A percentile compares a stretch with the other conserved stretches of the same genome.
Conservation (phyloP, 2,329 filamentous ascomycete genomes). For the Exserohilum rostratum region DNA sequence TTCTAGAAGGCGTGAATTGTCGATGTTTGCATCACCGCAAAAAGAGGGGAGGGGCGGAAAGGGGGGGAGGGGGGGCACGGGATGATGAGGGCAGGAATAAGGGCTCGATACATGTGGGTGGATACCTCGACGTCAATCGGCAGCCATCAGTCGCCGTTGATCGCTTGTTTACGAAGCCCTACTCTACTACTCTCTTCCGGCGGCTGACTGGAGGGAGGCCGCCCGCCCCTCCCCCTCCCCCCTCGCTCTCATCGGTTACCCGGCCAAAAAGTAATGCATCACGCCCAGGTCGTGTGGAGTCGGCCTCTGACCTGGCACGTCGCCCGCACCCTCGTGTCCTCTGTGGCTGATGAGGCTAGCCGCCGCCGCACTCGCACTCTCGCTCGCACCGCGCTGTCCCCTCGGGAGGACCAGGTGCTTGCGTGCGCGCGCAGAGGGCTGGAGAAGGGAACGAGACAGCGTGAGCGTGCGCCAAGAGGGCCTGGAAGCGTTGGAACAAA, state of each 20-base stretch:
- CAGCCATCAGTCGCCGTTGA: slow-evolving; percentile 29
- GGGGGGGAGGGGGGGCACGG: slow-evolving; percentile 7
- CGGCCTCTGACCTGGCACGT: slow-evolving; percentile 19
- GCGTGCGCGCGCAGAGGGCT: slow-evolving; percentile 9
- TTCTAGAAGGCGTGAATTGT: slow-evolving; percentile 20
- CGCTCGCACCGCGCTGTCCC: slow-evolving; percentile 27
- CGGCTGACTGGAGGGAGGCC: slow-evolving; percentile 14
- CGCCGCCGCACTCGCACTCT: slow-evolving; percentile 8
- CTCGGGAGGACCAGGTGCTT: slow-evolving; percentile 13
- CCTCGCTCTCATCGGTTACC: slow-evolving; percentile 4
- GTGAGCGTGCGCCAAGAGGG: slow-evolving; percentile 35
- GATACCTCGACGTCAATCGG: slow-evolving; percentile 41
- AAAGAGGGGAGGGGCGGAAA: slow-evolving; percentile 7
- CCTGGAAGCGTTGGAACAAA: slow-evolving; percentile 42
- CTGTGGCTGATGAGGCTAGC: slow-evolving; percentile 30
- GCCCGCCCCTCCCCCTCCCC: slow-evolving; percentile 10
- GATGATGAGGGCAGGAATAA: slow-evolving; percentile 19
- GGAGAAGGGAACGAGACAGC: slow-evolving; percentile 18
- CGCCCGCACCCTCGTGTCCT: slow-evolving; percentile 20
- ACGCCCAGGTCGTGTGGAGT: slow-evolving; percentile 21
- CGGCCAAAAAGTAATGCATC: slow-evolving; percentile 20
- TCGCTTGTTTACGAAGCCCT: slow-evolving; percentile 20
- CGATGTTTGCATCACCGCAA: slow-evolving; percentile 28
- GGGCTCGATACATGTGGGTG: slow-evolving; percentile 30
- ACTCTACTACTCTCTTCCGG: slow-evolving; percentile 13